Evolutionary conservation across 192 early-diverging fungal genomes (phyloP).

Genomic region (Backusella westeae): DNA sequence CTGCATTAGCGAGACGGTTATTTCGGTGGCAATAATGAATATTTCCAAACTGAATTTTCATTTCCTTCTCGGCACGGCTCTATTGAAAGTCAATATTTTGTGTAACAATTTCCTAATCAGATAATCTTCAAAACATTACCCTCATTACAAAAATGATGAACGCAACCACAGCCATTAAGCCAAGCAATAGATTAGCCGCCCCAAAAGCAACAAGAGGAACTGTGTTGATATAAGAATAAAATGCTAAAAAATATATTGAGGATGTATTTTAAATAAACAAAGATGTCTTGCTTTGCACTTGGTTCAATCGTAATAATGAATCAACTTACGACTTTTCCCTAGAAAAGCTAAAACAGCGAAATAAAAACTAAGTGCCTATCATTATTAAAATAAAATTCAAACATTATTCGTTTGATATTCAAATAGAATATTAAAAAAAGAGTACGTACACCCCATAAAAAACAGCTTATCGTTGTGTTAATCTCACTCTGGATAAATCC

Average conservation of each 20-base stretch:
- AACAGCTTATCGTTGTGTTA: background rate
- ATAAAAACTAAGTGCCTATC: slow-evolving; percentile 19
- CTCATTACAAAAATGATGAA: background rate
- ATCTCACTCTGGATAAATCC: background rate
- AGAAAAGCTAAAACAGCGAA: slow-evolving; percentile 14
- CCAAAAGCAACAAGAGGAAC: slow-evolving; percentile 8
- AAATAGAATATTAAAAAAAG: background rate
- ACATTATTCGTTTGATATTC: background rate
- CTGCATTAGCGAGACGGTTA: background rate
- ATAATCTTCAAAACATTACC: slow-evolving; percentile 5
- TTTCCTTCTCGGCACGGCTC: background rate
- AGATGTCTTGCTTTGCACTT: background rate
- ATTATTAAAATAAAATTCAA: background rate
- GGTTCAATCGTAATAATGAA: background rate
- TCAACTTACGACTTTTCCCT: slow-evolving; percentile 10
- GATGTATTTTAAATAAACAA: background rate
- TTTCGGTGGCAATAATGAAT: background rate
- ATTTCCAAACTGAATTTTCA: background rate
- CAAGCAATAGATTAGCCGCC: slow-evolving; percentile 5
- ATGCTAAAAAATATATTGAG: slow-evolving; percentile 1
- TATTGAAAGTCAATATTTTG: background rate
- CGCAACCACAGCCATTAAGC: background rate
- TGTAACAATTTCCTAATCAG: slow-evolving; percentile 7
- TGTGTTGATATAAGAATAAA: slow-evolving; percentile 7
- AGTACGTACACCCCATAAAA: background rate